A percentile compares a stretch with the other conserved stretches of the same genome.
phyloP scores from a whole-genome alignment of 805 yeast species.

The Barnettozyma populi region DNA sequence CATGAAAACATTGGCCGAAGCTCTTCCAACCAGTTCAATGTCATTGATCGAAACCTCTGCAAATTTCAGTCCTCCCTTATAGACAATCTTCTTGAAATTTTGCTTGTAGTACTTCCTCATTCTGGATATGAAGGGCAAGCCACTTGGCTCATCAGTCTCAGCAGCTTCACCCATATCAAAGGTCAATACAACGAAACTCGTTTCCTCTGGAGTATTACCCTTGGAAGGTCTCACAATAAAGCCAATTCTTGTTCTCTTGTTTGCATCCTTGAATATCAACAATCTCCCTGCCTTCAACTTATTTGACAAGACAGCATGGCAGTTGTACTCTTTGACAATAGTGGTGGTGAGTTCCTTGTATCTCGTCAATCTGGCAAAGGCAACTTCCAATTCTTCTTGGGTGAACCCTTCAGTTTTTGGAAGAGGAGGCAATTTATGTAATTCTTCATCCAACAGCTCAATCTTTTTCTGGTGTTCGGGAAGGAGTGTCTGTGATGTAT shows the following conservation, averaged over 20 bases:
- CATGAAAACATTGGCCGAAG: slow-evolving; percentile 16
- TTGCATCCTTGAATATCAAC: slow-evolving; percentile 48
- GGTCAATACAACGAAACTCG: slow-evolving; percentile 33
- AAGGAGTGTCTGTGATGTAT: slow-evolving; percentile 72
- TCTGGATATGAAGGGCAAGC: slow-evolving; percentile 31
- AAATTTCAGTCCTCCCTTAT: slow-evolving; percentile 28
- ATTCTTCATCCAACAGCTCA: slow-evolving; percentile 42
- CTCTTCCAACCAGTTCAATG: slow-evolving; percentile 41
- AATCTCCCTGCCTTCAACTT: slow-evolving; percentile 51
- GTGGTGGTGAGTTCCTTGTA: slow-evolving; percentile 40
- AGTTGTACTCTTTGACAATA: slow-evolving; percentile 43
- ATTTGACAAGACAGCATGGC: slow-evolving; percentile 42
- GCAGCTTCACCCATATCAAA: slow-evolving; percentile 38
- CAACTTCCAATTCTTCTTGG: slow-evolving; percentile 37
- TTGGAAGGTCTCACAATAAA: slow-evolving; percentile 41
- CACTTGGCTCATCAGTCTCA: slow-evolving; percentile 26
- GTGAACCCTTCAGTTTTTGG: slow-evolving; percentile 34
- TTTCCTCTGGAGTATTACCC: slow-evolving; percentile 1
- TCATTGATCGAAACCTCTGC: slow-evolving; percentile 35
- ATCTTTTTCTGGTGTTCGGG: slow-evolving; percentile 80
- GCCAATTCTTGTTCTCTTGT: slow-evolving; percentile 41
- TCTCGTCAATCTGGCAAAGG: slow-evolving; percentile 39
- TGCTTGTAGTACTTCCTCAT: slow-evolving; percentile 23
- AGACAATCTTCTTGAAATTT: slow-evolving; percentile 24
- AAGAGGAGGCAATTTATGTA: slow-evolving; percentile 33